A percentile compares a stretch with the other conserved stretches of the same genome.
These are phyloP conservation scores for Wickerhamomyces tratensis DNA, from an alignment of 805 yeast genomes.

Conservation along the genomic window DNA sequence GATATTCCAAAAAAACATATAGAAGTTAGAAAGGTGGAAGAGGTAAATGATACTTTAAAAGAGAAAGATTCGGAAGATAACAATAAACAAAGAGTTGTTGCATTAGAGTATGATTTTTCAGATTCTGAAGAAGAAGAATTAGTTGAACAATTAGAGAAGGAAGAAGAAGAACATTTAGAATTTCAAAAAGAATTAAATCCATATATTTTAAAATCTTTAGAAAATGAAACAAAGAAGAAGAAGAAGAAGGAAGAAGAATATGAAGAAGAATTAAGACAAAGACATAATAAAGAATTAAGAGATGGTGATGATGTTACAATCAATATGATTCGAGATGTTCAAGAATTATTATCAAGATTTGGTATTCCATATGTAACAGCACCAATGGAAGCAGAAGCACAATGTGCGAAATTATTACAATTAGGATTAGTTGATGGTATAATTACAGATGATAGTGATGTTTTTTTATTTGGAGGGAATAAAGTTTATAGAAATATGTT, in stretches of 20 bases:
- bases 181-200: slow-evolving; percentile 39
- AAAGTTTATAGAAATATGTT: slow-evolving; percentile 86
- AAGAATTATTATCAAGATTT: slow-evolving; percentile 74
- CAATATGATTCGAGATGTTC: slow-evolving; percentile 83
- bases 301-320: slow-evolving; percentile 89
- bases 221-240: slow-evolving; percentile 23
- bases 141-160: slow-evolving; percentile 52
- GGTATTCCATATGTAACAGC: slow-evolving; percentile 95
- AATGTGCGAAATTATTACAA: slow-evolving; percentile 74
- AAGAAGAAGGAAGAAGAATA: slow-evolving; percentile 19
- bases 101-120: slow-evolving; percentile 54
- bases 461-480: slow-evolving; percentile 86
- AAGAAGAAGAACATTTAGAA: slow-evolving; percentile 60
- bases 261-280: slow-evolving; percentile 45
- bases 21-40: neutral
- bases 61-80: slow-evolving; percentile 1
- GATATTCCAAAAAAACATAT: neutral
- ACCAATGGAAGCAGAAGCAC: slow-evolving; percentile 99
- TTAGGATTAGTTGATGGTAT: slow-evolving; percentile 84
- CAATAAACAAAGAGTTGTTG: slow-evolving; percentile 1
- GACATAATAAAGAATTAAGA: slow-evolving; percentile 58
- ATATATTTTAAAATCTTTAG: slow-evolving; percentile 12
- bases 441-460: slow-evolving; percentile 95
- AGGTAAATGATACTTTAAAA: neutral
- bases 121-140: slow-evolving; percentile 73